Evolutionary conservation across 257 asterid genomes (phyloP).

Genomic region (Solanum commersonii): DNA sequence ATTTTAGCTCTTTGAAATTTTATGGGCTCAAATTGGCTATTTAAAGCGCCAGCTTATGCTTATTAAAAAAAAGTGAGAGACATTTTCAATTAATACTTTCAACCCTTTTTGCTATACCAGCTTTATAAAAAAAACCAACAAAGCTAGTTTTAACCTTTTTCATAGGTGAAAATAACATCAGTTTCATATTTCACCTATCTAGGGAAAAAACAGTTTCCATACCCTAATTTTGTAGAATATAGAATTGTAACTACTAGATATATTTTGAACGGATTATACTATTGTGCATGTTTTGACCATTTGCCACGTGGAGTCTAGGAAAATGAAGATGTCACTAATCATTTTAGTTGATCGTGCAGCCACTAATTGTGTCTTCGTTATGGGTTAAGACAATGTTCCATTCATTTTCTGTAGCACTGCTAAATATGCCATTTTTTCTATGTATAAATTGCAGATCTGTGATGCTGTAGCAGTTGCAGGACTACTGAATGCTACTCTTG

Average conservation of each 20-base stretch:
- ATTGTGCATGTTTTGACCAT: not conserved
- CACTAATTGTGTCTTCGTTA: not conserved
- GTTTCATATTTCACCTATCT: not conserved
- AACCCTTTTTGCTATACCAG: not conserved
- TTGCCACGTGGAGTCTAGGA: not conserved
- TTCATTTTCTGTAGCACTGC: not conserved
- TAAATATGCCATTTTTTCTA: not conserved
- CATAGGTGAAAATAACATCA: not conserved
- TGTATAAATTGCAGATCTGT: constrained; percentile 63
- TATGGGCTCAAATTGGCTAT: not conserved
- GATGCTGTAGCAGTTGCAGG: constrained; percentile 99
- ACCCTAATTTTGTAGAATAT: not conserved
- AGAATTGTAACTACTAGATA: not conserved
- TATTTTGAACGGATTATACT: not conserved
- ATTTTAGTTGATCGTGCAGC: not conserved
- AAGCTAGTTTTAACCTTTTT: not conserved
- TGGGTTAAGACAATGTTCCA: not conserved
- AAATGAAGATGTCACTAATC: not conserved
- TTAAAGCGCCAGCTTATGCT: not conserved
- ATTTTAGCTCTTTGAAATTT: not conserved
- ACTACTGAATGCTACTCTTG: constrained; percentile 93
- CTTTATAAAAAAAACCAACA: not conserved
- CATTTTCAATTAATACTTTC: not conserved
- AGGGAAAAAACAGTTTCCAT: not conserved
- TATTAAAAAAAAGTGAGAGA: not conserved